Evolutionary conservation across 2,329 filamentous ascomycete species (phyloP), one percentile per base, ranked within the genome.

Genomic region (Beauveria scarabaeidicola): DNA sequence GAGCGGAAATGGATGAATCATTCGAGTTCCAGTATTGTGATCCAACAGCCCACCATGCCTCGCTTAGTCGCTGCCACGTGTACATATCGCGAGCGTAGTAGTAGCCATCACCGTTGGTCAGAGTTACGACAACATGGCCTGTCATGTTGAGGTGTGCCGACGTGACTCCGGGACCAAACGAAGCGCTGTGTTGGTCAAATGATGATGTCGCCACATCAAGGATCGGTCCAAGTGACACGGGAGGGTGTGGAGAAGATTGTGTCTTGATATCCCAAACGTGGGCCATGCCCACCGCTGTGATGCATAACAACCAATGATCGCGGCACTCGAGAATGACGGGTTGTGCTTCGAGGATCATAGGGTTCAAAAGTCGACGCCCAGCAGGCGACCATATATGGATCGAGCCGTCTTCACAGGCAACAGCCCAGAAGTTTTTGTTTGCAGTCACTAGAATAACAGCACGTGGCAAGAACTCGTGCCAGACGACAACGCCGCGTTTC

Each of bases 1-100:
- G 74, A 54, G 91, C 89, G 52, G 89, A 87, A 57, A 96, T 85
- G 0, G 91, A 91, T 1, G 91, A 91, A 68, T 97, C 94, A 57
- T 91, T 96, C 1, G 91, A 95, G 73, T 99, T 97, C 95, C 94
- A 99, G 72, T 99, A 99, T 70, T 99, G 94, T 66, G 90, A 96
- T 19, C 92, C 92, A 0, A 97, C 91, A 0, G 93, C 93, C 91
- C 94, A 99, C 94, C 94, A 99, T 2, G 90, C 83, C 70, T 99
- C 95, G 2, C 91, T 96, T n/a, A 99, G 79, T 10, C 92, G 86
- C 73, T 97, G 93, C 94, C 94, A 99, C 8, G 86, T 84, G 72
- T 86, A 93, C 87, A 99, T 89, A 19, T 82, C 81, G 0, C 88
- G 83, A 1, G 90, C 90, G 73, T 99, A 99, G 57, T 87, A 87